phyloP scores from a whole-genome alignment of 108 stramenopile species.

The Skeletonema costatum region DNA sequence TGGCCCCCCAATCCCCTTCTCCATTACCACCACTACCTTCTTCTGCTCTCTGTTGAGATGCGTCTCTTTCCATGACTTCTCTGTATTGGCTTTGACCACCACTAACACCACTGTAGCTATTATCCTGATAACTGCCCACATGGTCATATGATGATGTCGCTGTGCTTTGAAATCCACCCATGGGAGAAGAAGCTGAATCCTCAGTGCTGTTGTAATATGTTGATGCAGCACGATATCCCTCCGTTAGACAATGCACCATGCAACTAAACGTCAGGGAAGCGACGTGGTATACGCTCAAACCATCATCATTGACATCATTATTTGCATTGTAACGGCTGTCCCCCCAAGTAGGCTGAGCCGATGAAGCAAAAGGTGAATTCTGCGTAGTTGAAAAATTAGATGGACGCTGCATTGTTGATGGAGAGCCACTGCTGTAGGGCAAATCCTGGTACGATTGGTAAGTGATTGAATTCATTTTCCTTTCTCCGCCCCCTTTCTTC shows the following conservation, averaged over 20 bases:
- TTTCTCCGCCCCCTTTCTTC: neutral
- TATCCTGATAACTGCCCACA: constrained; percentile 8
- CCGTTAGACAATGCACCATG: constrained; percentile 31
- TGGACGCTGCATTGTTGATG: neutral
- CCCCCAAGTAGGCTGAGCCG: neutral
- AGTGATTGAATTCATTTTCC: neutral
- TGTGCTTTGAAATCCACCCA: neutral
- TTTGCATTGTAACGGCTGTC: neutral
- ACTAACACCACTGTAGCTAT: neutral
- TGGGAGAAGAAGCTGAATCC: neutral
- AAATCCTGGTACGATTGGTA: neutral
- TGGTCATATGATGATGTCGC: constrained; percentile 7
- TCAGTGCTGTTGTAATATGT: constrained; percentile 12
- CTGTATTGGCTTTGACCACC: neutral
- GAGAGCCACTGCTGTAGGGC: neutral
- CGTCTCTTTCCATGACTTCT: neutral
- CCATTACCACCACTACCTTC: neutral
- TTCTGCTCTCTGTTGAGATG: neutral
- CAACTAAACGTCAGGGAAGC: constrained; percentile 34
- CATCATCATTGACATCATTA: neutral
- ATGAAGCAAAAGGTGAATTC: neutral
- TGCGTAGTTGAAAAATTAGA: neutral
- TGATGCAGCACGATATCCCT: constrained; percentile 40
- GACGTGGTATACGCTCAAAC: constrained; percentile 17
- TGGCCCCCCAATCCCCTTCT: neutral